Percentiles rank a stretch among this genome's conserved stretches.
Conservation (phyloP, 2,329 filamentous ascomycete species). For the Aureobasidium zeae region DNA sequence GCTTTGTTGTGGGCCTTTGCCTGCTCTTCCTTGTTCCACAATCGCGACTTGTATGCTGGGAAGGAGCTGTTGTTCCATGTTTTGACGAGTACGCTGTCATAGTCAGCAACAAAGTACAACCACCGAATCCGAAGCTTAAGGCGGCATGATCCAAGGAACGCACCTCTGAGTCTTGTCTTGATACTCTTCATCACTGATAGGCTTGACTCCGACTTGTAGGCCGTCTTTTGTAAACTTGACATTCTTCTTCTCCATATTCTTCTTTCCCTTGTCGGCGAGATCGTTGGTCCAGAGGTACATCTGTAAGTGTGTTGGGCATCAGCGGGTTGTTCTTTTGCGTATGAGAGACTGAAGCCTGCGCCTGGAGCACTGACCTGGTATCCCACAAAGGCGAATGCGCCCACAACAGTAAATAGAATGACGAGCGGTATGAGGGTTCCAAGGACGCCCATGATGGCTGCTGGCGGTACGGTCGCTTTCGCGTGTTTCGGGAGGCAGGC, state of each 20-base stretch:
- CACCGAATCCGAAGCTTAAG: background rate
- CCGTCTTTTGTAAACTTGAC: constrained; percentile 68
- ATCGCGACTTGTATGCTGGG: constrained; percentile 29
- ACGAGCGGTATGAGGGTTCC: constrained; percentile 56
- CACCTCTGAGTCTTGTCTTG: constrained; percentile 61
- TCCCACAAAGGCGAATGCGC: constrained; percentile 52
- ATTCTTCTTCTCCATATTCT: constrained; percentile 67
- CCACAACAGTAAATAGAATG: constrained; percentile 52
- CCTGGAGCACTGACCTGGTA: constrained; percentile 45
- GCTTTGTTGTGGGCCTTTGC: constrained; percentile 16
- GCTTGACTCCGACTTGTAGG: constrained; percentile 58
- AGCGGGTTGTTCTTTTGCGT: background rate
- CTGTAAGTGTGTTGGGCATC: constrained; percentile 22
- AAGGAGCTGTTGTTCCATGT: constrained; percentile 38
- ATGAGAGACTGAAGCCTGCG: background rate
- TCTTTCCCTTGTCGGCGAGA: constrained; percentile 55
- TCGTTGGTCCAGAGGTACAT: constrained; percentile 60
- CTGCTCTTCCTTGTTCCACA: constrained; percentile 23
- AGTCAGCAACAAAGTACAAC: background rate
- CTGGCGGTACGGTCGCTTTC: no score
- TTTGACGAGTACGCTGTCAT: constrained; percentile 36
- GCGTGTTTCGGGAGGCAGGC: no score
- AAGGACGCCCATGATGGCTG: constrained; percentile 29
- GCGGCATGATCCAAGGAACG: constrained; percentile 11
- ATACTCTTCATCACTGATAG: constrained; percentile 59